Evolutionary conservation across 2,329 filamentous ascomycete genomes (phyloP).

Genomic region (Colletotrichum costaricense): DNA sequence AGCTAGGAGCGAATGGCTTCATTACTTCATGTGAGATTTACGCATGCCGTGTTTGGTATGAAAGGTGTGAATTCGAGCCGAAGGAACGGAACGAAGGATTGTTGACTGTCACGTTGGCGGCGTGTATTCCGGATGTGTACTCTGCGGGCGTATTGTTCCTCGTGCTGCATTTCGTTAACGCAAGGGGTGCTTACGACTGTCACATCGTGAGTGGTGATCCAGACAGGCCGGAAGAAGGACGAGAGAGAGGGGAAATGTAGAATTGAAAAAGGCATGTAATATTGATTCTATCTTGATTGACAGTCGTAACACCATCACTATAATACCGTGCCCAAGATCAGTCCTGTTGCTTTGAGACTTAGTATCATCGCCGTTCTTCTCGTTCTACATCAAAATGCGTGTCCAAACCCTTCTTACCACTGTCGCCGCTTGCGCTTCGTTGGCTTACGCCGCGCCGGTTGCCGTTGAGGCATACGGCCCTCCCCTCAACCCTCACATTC

Average conservation of each 20-base stretch:
- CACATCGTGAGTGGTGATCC: background rate
- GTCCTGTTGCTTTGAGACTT: background rate
- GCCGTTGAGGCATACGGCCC: conserved; percentile 18
- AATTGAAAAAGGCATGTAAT: background rate
- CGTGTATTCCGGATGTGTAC: background rate
- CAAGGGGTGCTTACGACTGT: background rate
- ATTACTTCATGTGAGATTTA: background rate
- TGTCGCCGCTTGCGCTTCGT: conserved; percentile 15
- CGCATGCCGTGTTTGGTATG: conserved; percentile 7
- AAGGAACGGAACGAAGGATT: conserved; percentile 19
- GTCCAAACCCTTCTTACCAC: conserved; percentile 14
- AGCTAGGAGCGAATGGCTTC: background rate
- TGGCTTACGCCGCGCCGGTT: conserved; percentile 8
- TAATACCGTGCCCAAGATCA: background rate
- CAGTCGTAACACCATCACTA: background rate
- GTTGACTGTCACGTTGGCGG: background rate
- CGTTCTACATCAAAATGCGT: conserved; percentile 2
- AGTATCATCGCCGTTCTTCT: background rate
- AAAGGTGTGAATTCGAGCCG: background rate
- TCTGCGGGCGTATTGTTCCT: background rate
- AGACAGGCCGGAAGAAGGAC: background rate
- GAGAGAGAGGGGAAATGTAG: too few species aligned
- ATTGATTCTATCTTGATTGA: background rate
- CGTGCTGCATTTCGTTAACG: background rate
- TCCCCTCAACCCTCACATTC: conserved; percentile 18